A percentile compares a stretch with the other conserved stretches of the same genome.
Conservation (phyloP, 1,139 yeast species). For the Torulaspora globosa region DNA sequence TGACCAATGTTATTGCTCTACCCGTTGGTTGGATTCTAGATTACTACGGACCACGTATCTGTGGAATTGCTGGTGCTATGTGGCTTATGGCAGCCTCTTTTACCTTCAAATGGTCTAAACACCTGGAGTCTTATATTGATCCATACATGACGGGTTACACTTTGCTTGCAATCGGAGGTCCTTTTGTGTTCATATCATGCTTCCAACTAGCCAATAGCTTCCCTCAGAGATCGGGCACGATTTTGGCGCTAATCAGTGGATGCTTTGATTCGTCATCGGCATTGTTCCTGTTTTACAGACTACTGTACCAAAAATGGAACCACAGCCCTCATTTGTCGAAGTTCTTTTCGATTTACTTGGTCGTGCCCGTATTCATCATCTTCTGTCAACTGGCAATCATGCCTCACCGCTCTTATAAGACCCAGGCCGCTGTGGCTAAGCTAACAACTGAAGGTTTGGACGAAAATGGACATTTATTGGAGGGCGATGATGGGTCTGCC, state of each 20-base stretch:
- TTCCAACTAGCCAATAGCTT: constrained; percentile 72
- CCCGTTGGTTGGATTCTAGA: constrained; percentile 79
- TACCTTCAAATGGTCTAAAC: constrained; percentile 37
- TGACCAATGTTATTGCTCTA: constrained; percentile 79
- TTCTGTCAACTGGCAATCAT: constrained; percentile 68
- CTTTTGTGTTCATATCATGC: constrained; percentile 75
- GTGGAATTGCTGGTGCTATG: constrained; percentile 70
- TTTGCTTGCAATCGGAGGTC: constrained; percentile 73
- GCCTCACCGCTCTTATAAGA: constrained; percentile 75
- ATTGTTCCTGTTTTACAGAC: constrained; percentile 61
- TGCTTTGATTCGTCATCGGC: constrained; percentile 78
- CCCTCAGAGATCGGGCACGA: constrained; percentile 66
- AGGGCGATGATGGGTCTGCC: constrained; percentile 36
- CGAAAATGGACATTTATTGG: constrained; percentile 42
- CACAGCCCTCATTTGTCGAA: constrained; percentile 40
- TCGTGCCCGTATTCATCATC: constrained; percentile 71
- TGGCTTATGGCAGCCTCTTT: constrained; percentile 53
- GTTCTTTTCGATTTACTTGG: constrained; percentile 63
- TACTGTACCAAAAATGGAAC: constrained; percentile 49
- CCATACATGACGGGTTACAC: constrained; percentile 62
- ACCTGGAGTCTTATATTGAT: constrained; percentile 41
- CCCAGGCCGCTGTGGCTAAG: constrained; percentile 62
- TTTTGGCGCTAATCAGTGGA: constrained; percentile 69
- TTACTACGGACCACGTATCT: constrained; percentile 69
- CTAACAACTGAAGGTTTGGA: constrained; percentile 68